phyloP scores from a whole-genome alignment of 2,329 filamentous ascomycete genomes.

The Aureobasidium subglaciale region DNA sequence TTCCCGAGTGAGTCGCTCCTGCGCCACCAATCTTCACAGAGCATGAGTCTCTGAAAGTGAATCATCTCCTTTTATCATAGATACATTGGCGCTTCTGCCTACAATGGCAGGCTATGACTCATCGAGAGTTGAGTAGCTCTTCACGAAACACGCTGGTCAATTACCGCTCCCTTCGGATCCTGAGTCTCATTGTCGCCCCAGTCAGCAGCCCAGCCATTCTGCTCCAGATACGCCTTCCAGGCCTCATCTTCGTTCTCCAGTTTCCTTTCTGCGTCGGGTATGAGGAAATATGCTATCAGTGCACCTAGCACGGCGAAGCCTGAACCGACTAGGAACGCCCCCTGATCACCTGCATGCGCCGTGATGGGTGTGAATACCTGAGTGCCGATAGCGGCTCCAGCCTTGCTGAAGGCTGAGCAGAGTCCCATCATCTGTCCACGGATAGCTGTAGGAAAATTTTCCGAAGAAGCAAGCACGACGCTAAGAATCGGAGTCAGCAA shows the following conservation, averaged over 20 bases:
- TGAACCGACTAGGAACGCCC: slow-evolving; percentile 79
- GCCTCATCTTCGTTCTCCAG: slow-evolving; percentile 29
- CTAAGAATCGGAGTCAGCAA: no score
- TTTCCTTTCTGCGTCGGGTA: slow-evolving; percentile 23
- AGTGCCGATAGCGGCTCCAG: slow-evolving; percentile 72
- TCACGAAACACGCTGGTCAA: background rate
- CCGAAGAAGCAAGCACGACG: slow-evolving; percentile 75
- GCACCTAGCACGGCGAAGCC: slow-evolving; percentile 67
- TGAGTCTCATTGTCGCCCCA: slow-evolving; percentile 8
- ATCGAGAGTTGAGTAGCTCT: no score
- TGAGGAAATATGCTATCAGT: slow-evolving; percentile 51
- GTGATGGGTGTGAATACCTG: slow-evolving; percentile 63
- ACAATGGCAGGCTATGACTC: no score
- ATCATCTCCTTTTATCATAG: no score
- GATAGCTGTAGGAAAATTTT: slow-evolving; percentile 81
- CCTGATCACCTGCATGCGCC: slow-evolving; percentile 57
- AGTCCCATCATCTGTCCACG: slow-evolving; percentile 64
- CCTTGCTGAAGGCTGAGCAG: slow-evolving; percentile 63
- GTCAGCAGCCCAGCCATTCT: slow-evolving; percentile 31
- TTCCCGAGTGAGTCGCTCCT: no score
- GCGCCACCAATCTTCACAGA: no score
- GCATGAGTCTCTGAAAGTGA: no score
- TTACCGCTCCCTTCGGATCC: background rate
- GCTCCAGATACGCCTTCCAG: slow-evolving; percentile 40
- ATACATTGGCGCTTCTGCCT: no score